These are phyloP conservation scores for Stemphylium lycopersici DNA, from an alignment of 2,329 filamentous ascomycete genomes.

Conservation along the genomic window DNA sequence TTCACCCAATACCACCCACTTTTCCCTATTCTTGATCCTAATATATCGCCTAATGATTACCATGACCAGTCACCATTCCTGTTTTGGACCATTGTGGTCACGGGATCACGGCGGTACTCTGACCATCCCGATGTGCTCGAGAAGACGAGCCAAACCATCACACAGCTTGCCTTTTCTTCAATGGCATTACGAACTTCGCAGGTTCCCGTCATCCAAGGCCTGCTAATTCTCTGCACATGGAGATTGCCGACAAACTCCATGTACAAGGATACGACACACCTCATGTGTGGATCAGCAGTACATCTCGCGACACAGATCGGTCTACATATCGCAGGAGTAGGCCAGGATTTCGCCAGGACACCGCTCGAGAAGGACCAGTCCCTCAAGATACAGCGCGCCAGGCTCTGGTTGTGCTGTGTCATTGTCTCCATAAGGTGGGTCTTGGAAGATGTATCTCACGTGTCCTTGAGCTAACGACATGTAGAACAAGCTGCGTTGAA, in stretches of 20 bases:
- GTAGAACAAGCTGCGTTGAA: slow-evolving; percentile 41
- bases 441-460: background rate
- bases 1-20: slow-evolving; percentile 44
- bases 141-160: slow-evolving; percentile 42
- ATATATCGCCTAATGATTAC: slow-evolving; percentile 40
- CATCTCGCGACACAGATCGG: slow-evolving; percentile 52
- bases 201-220: slow-evolving; percentile 49
- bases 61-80: slow-evolving; percentile 45
- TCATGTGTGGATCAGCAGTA: slow-evolving; percentile 49
- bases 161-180: slow-evolving; percentile 46
- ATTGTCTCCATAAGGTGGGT: slow-evolving; percentile 45
- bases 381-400: slow-evolving; percentile 44
- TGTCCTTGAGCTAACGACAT: slow-evolving; percentile 15
- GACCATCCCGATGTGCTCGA: slow-evolving; percentile 46
- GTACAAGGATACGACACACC: slow-evolving; percentile 50
- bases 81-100: slow-evolving; percentile 51
- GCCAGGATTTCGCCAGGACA: slow-evolving; percentile 50
- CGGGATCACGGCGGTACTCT: slow-evolving; percentile 47
- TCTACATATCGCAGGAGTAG: slow-evolving; percentile 47
- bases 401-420: slow-evolving; percentile 48
- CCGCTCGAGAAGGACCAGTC: slow-evolving; percentile 45
- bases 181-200: slow-evolving; percentile 46
- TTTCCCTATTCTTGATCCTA: slow-evolving; percentile 43
- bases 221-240: slow-evolving; percentile 51
- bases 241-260: slow-evolving; percentile 50